These are phyloP conservation scores for Leucosporidium creatinivorum DNA, from an alignment of 768 basidiomycete genomes.

Conservation along the genomic window DNA sequence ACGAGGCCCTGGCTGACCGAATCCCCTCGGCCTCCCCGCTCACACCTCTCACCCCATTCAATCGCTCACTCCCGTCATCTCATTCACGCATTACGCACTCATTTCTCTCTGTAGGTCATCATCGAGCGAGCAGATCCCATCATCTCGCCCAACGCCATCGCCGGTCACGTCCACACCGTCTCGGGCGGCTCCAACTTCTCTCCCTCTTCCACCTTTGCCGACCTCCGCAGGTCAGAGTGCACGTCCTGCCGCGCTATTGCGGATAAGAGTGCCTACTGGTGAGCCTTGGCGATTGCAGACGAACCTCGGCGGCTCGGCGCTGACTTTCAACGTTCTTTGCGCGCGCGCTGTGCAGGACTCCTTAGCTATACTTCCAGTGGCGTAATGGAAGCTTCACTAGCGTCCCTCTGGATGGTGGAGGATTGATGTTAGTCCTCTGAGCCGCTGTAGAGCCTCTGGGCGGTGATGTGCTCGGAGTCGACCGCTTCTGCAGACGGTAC, in stretches of 20 bases:
- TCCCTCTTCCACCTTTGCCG: conserved; percentile 27
- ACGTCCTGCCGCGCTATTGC: conserved; percentile 32
- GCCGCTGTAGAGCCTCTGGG: no score
- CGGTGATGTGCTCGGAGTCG: no score
- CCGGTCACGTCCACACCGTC: conserved; percentile 39
- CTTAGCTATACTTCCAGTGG: conserved; percentile 36
- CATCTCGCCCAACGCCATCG: conserved; percentile 38
- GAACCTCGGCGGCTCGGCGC: background rate
- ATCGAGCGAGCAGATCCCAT: conserved; percentile 41
- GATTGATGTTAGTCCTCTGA: conserved; percentile 35
- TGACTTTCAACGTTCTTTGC: no score
- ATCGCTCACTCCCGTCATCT: no score
- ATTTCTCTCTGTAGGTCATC: background rate
- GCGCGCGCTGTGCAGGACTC: conserved; percentile 14
- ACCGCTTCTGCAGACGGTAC: no score
- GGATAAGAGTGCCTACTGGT: conserved; percentile 19
- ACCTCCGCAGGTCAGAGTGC: conserved; percentile 35
- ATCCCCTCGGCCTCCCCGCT: no score
- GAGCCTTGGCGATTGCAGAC: background rate
- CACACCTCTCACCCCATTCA: no score
- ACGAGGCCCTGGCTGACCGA: no score
- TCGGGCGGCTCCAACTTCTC: conserved; percentile 39
- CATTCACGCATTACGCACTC: no score
- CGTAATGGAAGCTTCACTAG: conserved; percentile 38
- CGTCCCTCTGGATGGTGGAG: conserved; percentile 26